phyloP scores from a whole-genome alignment of 495 filamentous ascomycete species.

The Penicillium psychrofluorescens region DNA sequence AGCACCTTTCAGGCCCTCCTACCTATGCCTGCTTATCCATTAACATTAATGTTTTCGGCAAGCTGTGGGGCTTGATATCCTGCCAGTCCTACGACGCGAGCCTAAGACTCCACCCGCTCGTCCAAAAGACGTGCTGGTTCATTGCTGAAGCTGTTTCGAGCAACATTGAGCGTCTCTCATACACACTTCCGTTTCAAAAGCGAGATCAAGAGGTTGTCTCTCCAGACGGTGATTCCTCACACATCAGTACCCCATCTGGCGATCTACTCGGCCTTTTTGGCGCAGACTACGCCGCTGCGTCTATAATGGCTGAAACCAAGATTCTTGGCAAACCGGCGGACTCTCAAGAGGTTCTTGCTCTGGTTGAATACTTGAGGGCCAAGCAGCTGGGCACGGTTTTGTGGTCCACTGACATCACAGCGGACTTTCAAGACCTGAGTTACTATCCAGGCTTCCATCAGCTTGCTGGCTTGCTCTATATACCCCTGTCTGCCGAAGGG shows the following conservation, averaged over 20 bases:
- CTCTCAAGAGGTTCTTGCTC: constrained; percentile 68
- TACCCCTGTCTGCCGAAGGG: constrained; percentile 65
- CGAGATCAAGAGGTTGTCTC: not conserved
- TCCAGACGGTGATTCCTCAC: not conserved
- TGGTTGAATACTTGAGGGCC: constrained; percentile 75
- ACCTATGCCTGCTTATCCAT: constrained; percentile 85
- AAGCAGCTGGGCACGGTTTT: constrained; percentile 63
- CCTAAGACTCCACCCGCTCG: constrained; percentile 75
- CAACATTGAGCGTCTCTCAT: constrained; percentile 81
- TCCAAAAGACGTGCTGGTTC: constrained; percentile 76
- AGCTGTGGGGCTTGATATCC: constrained; percentile 79
- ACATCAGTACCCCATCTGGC: constrained; percentile 1
- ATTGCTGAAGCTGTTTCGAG: constrained; percentile 72
- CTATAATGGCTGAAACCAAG: constrained; percentile 75
- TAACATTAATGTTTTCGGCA: constrained; percentile 74
- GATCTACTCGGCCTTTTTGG: constrained; percentile 20
- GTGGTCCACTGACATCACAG: constrained; percentile 60
- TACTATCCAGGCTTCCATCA: constrained; percentile 70
- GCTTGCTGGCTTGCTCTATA: constrained; percentile 69
- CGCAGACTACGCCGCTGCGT: constrained; percentile 75
- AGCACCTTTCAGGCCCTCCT: constrained; percentile 67
- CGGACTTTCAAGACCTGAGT: constrained; percentile 73
- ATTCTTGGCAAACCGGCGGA: constrained; percentile 68
- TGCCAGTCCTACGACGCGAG: constrained; percentile 76
- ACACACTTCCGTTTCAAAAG: constrained; percentile 63